Percentiles rank a stretch among this genome's conserved stretches.
These are phyloP conservation scores for Picea glauca DNA, from an alignment of 75 land plant genomes.

Conservation along the genomic window DNA sequence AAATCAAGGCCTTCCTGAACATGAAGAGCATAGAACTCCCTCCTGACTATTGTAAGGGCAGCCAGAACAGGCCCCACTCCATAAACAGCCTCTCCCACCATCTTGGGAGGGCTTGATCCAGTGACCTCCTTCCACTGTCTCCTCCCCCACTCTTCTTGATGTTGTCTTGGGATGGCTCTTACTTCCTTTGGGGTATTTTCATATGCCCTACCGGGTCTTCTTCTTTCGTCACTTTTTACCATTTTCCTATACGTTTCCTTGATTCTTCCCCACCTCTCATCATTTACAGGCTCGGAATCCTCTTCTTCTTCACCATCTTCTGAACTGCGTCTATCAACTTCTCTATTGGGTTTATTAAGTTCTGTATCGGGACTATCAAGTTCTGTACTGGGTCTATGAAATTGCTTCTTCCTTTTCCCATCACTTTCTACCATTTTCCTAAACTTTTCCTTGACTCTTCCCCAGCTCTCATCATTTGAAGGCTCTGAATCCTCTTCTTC, in stretches of 20 bases:
- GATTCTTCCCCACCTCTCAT: constrained; percentile 56
- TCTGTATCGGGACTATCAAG: not conserved
- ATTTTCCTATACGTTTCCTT: constrained; percentile 24
- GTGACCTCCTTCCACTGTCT: constrained; percentile 55
- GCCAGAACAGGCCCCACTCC: constrained; percentile 93
- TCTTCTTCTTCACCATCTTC: constrained; percentile 9
- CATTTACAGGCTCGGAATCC: constrained; percentile 27
- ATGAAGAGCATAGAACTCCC: constrained; percentile 77
- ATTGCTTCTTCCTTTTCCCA: not conserved
- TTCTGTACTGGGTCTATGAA: not conserved
- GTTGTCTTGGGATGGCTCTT: constrained; percentile 28
- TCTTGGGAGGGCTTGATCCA: constrained; percentile 50
- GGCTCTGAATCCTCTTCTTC: constrained; percentile 27
- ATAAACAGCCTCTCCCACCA: constrained; percentile 83
- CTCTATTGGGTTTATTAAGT: not conserved
- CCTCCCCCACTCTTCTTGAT: constrained; percentile 59
- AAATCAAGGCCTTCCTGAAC: constrained; percentile 83
- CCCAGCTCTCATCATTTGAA: constrained; percentile 48
- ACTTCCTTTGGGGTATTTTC: not conserved
- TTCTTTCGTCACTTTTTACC: not conserved
- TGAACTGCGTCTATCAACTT: too few relatives aligned
- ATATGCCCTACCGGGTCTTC: not conserved
- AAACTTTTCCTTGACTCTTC: constrained; percentile 35
- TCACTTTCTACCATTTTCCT: constrained; percentile 3
- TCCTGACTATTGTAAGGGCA: constrained; percentile 63